A percentile compares a stretch with the other conserved stretches of the same genome.
Evolutionary conservation across 2,329 filamentous ascomycete genomes (phyloP).

Genomic region (Penicillium sp.): DNA sequence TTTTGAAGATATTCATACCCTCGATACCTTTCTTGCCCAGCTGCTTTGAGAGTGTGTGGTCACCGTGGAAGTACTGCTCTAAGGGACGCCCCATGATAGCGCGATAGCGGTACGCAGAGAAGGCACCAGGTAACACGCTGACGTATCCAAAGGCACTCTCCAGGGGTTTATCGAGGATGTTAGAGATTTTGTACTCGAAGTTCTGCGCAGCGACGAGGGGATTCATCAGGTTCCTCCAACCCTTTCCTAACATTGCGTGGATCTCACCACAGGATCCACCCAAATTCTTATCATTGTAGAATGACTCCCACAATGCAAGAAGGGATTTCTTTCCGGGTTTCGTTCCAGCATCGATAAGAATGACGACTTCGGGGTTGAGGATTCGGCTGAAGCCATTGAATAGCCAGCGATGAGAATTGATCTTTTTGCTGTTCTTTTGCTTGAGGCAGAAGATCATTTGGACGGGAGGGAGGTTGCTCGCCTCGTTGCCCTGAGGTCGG

Average conservation of each 20-base stretch:
- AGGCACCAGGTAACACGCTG: slow-evolving; percentile 92
- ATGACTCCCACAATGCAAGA: slow-evolving; percentile 89
- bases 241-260: slow-evolving; percentile 88
- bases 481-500: slow-evolving; percentile 76
- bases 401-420: slow-evolving; percentile 97
- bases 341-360: slow-evolving; percentile 91
- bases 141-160: slow-evolving; percentile 96
- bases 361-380: slow-evolving; percentile 90
- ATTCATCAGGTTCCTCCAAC: slow-evolving; percentile 85
- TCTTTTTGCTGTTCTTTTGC: slow-evolving; percentile 98
- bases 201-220: slow-evolving; percentile 93
- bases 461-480: slow-evolving; percentile 81
- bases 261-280: slow-evolving; percentile 98
- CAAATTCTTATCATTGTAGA: slow-evolving; percentile 98
- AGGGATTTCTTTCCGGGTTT: slow-evolving; percentile 90
- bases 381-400: slow-evolving; percentile 97
- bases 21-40: slow-evolving; percentile 98
- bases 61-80: slow-evolving; percentile 98
- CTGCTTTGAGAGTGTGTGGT: slow-evolving; percentile 89
- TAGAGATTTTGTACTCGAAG: slow-evolving; percentile 99
- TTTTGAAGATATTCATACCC: slow-evolving; percentile 99
- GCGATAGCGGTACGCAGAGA: slow-evolving; percentile 93
- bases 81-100: slow-evolving; percentile 95
- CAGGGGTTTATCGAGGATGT: slow-evolving; percentile 94
- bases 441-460: slow-evolving; percentile 99